Conservation (phyloP, 768 basidiomycete species). For the Phlegmacium glaucopus region DNA sequence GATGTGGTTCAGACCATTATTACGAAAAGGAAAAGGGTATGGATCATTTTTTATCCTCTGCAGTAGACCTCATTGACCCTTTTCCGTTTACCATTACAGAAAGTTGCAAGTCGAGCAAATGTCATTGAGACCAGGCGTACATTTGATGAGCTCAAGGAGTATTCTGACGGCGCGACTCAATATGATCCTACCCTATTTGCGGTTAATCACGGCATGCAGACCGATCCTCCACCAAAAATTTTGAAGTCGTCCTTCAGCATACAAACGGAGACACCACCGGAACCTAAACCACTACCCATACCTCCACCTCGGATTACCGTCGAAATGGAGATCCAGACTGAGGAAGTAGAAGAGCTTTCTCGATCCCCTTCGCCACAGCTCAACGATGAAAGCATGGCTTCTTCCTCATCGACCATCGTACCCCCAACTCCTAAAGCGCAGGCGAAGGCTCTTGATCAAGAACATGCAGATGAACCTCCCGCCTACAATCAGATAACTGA, state of each 20-base stretch:
- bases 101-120: constrained; percentile 61
- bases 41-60: constrained; percentile 14
- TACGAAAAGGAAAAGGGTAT: constrained; percentile 74
- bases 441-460: constrained; percentile 25
- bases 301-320: constrained; percentile 36
- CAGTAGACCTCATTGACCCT: constrained; percentile 4
- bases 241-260: constrained; percentile 43
- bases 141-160: constrained; percentile 71
- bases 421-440: constrained; percentile 66
- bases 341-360: constrained; percentile 36
- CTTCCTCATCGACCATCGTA: constrained; percentile 69
- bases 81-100: constrained; percentile 36
- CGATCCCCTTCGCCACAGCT: constrained; percentile 49
- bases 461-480: constrained; percentile 58
- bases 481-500: constrained; percentile 64
- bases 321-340: constrained; percentile 69
- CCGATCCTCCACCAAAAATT: constrained; percentile 54
- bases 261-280: constrained; percentile 51
- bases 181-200: constrained; percentile 58
- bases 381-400: constrained; percentile 53
- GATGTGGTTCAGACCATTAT: constrained; percentile 86
- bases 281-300: constrained; percentile 24
- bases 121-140: constrained; percentile 38
- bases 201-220: constrained; percentile 49
- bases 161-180: constrained; percentile 70